These are phyloP conservation scores for Prunus mira DNA, from an alignment of 306 rosid species.

Conservation along the genomic window DNA sequence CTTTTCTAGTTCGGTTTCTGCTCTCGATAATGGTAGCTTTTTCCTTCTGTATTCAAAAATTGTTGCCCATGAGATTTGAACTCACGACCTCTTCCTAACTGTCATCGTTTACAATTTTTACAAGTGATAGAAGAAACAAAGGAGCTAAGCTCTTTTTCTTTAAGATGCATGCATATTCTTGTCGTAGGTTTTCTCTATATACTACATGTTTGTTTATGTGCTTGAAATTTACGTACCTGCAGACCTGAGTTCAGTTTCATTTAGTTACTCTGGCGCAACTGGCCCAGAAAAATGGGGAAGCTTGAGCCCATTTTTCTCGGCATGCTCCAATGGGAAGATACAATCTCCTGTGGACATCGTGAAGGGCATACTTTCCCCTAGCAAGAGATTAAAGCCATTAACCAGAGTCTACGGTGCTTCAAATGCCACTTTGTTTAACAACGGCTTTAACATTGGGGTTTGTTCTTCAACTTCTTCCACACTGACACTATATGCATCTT, in stretches of 20 bases:
- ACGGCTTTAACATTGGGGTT: constrained; percentile 74
- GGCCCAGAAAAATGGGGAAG: constrained; percentile 79
- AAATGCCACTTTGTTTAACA: constrained; percentile 64
- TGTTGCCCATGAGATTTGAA: neutral
- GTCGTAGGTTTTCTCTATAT: neutral
- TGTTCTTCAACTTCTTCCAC: constrained; percentile 21
- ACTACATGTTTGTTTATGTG: too few species aligned
- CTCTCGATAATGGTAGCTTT: too few species aligned
- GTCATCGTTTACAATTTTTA: neutral
- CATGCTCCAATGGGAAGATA: constrained; percentile 56
- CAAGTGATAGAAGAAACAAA: neutral
- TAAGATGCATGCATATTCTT: neutral
- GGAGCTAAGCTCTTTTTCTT: neutral
- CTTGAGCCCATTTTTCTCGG: constrained; percentile 42
- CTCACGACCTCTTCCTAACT: neutral
- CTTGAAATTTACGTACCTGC: neutral
- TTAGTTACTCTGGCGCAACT: constrained; percentile 47
- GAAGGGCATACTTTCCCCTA: constrained; percentile 2
- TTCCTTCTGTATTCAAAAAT: neutral
- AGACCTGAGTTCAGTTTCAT: constrained; percentile 16
- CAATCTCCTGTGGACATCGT: constrained; percentile 69
- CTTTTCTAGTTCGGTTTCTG: neutral
- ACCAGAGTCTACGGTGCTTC: constrained; percentile 36
- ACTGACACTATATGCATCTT: too few species aligned
- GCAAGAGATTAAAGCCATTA: constrained; percentile 34